Evolutionary conservation across 1,284 basidiomycete species (phyloP).

Genomic region (Lentinula novae-zelandiae): DNA sequence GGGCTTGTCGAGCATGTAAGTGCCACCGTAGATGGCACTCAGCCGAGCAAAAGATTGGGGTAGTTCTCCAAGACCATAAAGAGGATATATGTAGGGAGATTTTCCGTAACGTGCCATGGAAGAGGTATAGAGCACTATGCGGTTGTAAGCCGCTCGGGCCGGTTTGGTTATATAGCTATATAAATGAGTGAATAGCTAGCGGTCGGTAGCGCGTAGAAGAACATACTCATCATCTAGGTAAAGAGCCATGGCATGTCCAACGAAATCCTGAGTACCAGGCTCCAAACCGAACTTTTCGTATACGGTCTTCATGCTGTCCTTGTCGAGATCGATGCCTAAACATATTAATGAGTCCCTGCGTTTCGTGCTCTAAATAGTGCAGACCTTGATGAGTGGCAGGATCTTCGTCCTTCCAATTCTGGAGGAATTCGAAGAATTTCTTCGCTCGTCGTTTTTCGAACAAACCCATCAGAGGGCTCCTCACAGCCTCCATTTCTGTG

Average conservation of each 20-base stretch:
- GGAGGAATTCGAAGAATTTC: slow-evolving; percentile 98
- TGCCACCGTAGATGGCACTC: slow-evolving; percentile 98
- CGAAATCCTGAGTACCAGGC: slow-evolving; percentile 97
- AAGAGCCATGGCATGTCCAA: slow-evolving; percentile 99
- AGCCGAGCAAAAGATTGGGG: slow-evolving; percentile 98
- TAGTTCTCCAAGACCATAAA: slow-evolving; percentile 98
- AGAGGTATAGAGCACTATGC: slow-evolving; percentile 95
- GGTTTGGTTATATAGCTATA: slow-evolving; percentile 88
- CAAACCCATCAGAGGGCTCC: slow-evolving; percentile 92
- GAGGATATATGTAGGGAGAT: slow-evolving; percentile 99
- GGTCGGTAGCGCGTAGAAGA: background rate
- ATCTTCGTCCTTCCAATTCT: slow-evolving; percentile 93
- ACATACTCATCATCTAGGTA: slow-evolving; percentile 96
- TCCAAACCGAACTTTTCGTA: slow-evolving; percentile 98
- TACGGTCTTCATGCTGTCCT: slow-evolving; percentile 85
- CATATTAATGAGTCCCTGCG: background rate
- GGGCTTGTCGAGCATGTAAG: slow-evolving; percentile 99
- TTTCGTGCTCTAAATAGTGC: slow-evolving; percentile 15
- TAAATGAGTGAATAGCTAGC: slow-evolving; percentile 9
- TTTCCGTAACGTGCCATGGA: slow-evolving; percentile 99
- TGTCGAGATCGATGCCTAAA: slow-evolving; percentile 82
- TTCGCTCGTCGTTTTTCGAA: slow-evolving; percentile 98
- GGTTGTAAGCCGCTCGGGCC: slow-evolving; percentile 89
- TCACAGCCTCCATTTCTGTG: slow-evolving; percentile 97
- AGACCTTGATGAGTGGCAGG: slow-evolving; percentile 92